phyloP scores from a whole-genome alignment of 2,329 filamentous ascomycete genomes.

The Cladosporium sp. region DNA sequence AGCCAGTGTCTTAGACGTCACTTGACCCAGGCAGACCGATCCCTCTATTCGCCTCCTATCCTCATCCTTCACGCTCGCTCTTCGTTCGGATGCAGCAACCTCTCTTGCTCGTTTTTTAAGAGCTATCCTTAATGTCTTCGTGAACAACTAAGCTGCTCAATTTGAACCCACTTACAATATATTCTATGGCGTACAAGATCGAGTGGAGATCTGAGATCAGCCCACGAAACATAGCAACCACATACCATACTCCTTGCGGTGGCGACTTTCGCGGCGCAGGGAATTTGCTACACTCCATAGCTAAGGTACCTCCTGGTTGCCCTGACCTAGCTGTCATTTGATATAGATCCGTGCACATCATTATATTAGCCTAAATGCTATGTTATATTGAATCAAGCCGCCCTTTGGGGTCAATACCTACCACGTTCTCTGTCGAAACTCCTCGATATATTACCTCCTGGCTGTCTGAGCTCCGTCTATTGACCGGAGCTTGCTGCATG shows the following conservation, averaged over 20 bases:
- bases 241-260: no score
- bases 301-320: no score
- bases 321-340: not conserved
- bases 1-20: not conserved
- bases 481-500: not conserved
- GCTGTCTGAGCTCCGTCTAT: not conserved
- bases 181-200: not conserved
- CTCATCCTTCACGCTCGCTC: not conserved
- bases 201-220: not conserved
- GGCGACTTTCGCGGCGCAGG: no score
- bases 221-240: not conserved
- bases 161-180: not conserved
- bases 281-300: no score
- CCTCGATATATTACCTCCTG: not conserved
- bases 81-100: not conserved
- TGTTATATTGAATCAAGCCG: not conserved
- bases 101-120: not conserved
- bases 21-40: not conserved
- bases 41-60: not conserved
- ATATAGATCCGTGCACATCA: not conserved
- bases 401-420: not conserved
- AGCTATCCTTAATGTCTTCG: no score
- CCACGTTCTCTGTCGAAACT: not conserved
- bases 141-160: not conserved
- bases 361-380: not conserved